These are phyloP conservation scores for Phytophthora idaei DNA, from an alignment of 352 stramenopile genomes.

Conservation along the genomic window DNA sequence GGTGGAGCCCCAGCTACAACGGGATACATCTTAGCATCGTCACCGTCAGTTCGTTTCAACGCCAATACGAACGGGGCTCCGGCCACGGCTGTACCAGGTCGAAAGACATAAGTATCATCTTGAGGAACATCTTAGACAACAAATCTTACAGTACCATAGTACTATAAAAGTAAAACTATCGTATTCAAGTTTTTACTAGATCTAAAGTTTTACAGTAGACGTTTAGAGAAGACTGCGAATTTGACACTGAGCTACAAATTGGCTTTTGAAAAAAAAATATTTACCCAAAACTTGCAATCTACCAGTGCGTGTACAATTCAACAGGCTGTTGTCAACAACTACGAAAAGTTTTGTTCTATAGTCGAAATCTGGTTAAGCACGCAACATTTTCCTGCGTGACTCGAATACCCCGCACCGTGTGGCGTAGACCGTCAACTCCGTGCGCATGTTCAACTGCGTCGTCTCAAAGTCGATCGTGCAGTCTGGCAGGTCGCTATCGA, in stretches of 20 bases:
- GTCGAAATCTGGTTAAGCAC: neutral
- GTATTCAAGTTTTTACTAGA: conserved; percentile 19
- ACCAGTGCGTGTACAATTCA: too few relatives aligned
- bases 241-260: too few relatives aligned
- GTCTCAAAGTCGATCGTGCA: conserved; percentile 41
- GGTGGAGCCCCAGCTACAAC: conserved; percentile 16
- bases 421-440: conserved; percentile 27
- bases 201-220: neutral
- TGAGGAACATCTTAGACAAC: conserved; percentile 15
- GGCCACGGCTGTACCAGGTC: conserved; percentile 14
- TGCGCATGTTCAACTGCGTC: conserved; percentile 34
- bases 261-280: too few relatives aligned
- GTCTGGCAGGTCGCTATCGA: conserved; percentile 34
- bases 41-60: conserved; percentile 26
- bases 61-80: conserved; percentile 25
- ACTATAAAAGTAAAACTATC: conserved; percentile 28
- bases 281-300: too few relatives aligned
- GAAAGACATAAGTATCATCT: conserved; percentile 23
- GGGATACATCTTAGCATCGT: conserved; percentile 33
- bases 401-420: conserved; percentile 26
- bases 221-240: too few relatives aligned
- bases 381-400: conserved; percentile 22
- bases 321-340: too few relatives aligned
- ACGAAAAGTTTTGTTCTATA: too few relatives aligned
- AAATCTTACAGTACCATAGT: conserved; percentile 23